These are phyloP conservation scores for Alternaria panax DNA, from an alignment of 2,329 filamentous ascomycete species.

Conservation along the genomic window DNA sequence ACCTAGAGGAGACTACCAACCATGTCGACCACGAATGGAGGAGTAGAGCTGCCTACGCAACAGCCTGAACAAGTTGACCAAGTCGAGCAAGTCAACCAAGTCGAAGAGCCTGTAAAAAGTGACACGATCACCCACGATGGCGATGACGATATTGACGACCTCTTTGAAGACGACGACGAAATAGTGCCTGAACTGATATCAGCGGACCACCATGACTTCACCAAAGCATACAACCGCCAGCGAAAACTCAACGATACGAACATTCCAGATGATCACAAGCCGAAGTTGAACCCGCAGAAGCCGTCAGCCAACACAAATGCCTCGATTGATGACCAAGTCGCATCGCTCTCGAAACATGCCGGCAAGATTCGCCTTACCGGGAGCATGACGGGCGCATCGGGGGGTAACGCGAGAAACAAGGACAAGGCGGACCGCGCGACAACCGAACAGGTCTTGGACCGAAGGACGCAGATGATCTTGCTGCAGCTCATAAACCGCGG, in stretches of 20 bases:
- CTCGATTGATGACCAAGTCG: constrained; percentile 86
- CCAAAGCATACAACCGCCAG: constrained; percentile 89
- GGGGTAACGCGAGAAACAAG: constrained; percentile 62
- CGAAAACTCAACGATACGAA: constrained; percentile 67
- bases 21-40: constrained; percentile 25
- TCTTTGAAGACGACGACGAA: constrained; percentile 65
- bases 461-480: constrained; percentile 92
- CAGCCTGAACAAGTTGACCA: constrained; percentile 11
- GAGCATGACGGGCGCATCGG: constrained; percentile 61
- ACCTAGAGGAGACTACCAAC: neutral
- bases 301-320: constrained; percentile 80
- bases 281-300: constrained; percentile 73
- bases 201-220: constrained; percentile 71
- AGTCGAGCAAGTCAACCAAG: constrained; percentile 9
- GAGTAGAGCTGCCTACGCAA: constrained; percentile 11
- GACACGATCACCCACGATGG: constrained; percentile 50
- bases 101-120: constrained; percentile 8
- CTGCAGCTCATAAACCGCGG: constrained; percentile 95
- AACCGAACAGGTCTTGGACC: constrained; percentile 92
- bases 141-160: constrained; percentile 70
- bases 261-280: constrained; percentile 61
- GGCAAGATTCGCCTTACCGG: constrained; percentile 81
- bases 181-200: constrained; percentile 64
- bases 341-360: constrained; percentile 83
- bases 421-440: constrained; percentile 95